phyloP scores from a whole-genome alignment of 1,284 basidiomycete species.

The Cryptococcus floricola region DNA sequence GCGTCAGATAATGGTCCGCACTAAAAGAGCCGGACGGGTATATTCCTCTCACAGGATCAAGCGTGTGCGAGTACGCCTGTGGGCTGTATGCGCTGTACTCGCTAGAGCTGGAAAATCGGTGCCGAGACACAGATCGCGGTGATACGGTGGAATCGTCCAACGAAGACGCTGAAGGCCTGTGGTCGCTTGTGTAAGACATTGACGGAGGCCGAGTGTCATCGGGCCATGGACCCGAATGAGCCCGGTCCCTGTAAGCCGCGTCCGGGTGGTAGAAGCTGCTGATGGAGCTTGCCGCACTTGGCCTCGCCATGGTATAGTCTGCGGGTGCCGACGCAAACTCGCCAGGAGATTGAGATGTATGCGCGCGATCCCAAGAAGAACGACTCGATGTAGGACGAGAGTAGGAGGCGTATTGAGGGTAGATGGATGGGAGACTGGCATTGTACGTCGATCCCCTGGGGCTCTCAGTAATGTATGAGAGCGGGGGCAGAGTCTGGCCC shows the following conservation, averaged over 20 bases:
- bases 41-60: background rate
- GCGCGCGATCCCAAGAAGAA: constrained; percentile 7
- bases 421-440: too few relatives aligned
- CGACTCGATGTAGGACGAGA: constrained; percentile 4
- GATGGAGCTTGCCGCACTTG: constrained; percentile 11
- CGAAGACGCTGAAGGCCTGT: background rate
- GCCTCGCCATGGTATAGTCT: constrained; percentile 14
- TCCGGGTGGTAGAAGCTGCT: constrained; percentile 5
- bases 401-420: too few relatives aligned
- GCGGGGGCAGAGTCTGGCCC: constrained; percentile 11
- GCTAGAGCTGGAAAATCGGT: background rate
- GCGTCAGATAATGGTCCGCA: background rate
- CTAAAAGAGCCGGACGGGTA: background rate
- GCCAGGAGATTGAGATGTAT: constrained; percentile 6
- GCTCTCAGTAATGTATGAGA: constrained; percentile 15
- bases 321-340: constrained; percentile 5
- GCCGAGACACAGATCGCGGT: background rate
- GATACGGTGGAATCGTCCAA: background rate
- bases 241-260: background rate
- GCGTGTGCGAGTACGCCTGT: background rate
- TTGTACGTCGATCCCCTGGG: background rate
- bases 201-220: constrained; percentile 10
- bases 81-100: background rate
- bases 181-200: background rate
- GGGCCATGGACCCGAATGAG: background rate